Base-by-base conservation (phyloP, 208 protist species). In the Crithidia fasciculata region DNA sequence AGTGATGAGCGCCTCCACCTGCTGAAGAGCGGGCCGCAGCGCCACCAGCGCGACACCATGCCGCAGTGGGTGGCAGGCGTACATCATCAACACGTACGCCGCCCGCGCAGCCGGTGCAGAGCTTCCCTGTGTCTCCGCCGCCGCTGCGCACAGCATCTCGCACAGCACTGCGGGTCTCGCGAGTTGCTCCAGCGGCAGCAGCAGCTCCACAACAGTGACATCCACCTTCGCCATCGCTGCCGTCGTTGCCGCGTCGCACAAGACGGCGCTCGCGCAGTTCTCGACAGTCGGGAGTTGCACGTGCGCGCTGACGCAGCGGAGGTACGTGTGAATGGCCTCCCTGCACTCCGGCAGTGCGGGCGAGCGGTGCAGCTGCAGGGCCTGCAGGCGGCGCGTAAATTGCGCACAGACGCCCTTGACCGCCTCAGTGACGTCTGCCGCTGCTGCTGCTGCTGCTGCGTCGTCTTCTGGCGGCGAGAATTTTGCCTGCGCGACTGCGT, bases 91-190 rank as follows among this genome's bases (percentile, higher is more conserved):
- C 28, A 74, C 19, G 45, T 56, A 68, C 59, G 55, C 66, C 7
- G 65, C 43, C 19, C 64, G 73, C 9, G 59, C 12, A 10, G 54
- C 50, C 2, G 49, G 15, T 10, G 45, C 37, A 19, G 13, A 68
- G 37, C 28, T 28, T 28, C 28, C 28, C 28, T 28, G 28, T 28
- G 28, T 28, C 28, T 28, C 28, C 28, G 28, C 28, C 28, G 28
- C 28, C n/a, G 60, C 67, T 10, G 54, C 47, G 45, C 74, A 79
- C 52, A 74, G 18, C 18, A 47, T 60, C 37, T 69, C 74, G 55
- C 66, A 74, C 45, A 79, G 15, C 49, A 45, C 59, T 37, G n/a
- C 47, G 7, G 53, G 15, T 12, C 19, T 55, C 0, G 60, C 66
- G 19, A 73, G 19, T 8, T 56, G 53, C 39, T 64, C 45, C 15